Conservation (phyloP, 2,329 filamentous ascomycete genomes). For the Cladosporium sp. region DNA sequence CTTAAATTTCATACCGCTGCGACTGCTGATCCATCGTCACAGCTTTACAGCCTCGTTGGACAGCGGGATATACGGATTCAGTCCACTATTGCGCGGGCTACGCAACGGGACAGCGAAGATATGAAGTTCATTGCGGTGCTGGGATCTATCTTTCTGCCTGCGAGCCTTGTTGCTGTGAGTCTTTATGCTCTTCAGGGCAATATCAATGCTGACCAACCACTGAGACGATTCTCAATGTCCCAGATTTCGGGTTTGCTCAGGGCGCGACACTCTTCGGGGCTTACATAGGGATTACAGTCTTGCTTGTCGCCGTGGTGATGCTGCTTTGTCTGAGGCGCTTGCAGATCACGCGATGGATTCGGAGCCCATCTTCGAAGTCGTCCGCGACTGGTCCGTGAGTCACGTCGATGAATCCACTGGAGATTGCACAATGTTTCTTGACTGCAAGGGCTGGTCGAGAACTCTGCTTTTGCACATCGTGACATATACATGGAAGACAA, state of each 20-base stretch:
- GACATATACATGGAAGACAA: neutral
- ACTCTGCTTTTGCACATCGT: neutral
- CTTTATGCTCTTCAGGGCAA: neutral
- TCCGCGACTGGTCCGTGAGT: neutral
- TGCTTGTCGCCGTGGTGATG: conserved; percentile 23
- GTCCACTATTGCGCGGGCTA: conserved; percentile 22
- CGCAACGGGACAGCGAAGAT: conserved; percentile 26
- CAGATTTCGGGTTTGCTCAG: conserved; percentile 22
- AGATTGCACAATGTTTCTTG: neutral
- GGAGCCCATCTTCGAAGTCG: neutral
- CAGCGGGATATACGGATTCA: conserved; percentile 25
- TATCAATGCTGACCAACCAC: neutral
- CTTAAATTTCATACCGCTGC: no score
- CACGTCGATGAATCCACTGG: neutral
- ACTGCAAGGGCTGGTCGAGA: neutral
- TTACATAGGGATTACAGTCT: conserved; percentile 25
- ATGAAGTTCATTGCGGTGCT: conserved; percentile 28
- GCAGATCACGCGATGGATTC: neutral
- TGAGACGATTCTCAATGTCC: conserved; percentile 25
- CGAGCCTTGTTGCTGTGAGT: conserved; percentile 23
- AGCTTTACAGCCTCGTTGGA: conserved; percentile 25
- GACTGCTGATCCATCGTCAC: neutral
- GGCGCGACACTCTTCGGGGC: conserved; percentile 23
- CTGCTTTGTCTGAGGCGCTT: conserved; percentile 19
- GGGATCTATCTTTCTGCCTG: conserved; percentile 27